Conservation (phyloP, 148 eudicot genomes). For the Salicornia ramosissima region DNA sequence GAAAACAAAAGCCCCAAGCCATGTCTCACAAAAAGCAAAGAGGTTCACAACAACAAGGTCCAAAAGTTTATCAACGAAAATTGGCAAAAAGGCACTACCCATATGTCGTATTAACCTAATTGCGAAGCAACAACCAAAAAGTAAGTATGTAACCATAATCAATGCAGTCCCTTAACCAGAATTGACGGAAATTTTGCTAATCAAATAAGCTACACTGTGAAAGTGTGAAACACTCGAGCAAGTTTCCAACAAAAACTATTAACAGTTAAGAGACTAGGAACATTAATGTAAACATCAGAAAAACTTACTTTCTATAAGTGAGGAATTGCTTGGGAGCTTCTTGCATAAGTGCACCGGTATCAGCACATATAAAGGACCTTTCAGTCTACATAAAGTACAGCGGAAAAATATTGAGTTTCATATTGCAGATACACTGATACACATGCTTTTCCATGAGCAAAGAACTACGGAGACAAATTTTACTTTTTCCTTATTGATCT, state of each 20-base stretch:
- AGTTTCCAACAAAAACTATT: background rate
- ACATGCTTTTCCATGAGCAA: background rate
- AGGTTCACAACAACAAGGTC: background rate
- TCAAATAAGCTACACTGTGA: background rate
- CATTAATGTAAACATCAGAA: background rate
- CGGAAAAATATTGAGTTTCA: constrained; percentile 20
- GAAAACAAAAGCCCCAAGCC: background rate
- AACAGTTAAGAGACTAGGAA: background rate
- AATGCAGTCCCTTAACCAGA: background rate
- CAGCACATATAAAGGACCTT: constrained; percentile 85
- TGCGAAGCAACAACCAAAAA: background rate
- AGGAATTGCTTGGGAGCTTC: constrained; percentile 68
- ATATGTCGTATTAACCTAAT: background rate
- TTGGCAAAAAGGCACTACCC: background rate
- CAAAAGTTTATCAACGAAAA: background rate
- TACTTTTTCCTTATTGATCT: background rate
- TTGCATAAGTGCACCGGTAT: constrained; percentile 79
- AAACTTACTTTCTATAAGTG: constrained; percentile 66
- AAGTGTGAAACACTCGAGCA: background rate
- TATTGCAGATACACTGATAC: background rate
- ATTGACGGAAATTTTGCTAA: background rate
- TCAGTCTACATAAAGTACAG: constrained; percentile 51
- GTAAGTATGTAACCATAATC: background rate
- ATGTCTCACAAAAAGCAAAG: background rate
- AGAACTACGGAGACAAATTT: background rate